These are phyloP conservation scores for Barnettozyma sp. DNA, from an alignment of 805 yeast genomes.

Conservation along the genomic window DNA sequence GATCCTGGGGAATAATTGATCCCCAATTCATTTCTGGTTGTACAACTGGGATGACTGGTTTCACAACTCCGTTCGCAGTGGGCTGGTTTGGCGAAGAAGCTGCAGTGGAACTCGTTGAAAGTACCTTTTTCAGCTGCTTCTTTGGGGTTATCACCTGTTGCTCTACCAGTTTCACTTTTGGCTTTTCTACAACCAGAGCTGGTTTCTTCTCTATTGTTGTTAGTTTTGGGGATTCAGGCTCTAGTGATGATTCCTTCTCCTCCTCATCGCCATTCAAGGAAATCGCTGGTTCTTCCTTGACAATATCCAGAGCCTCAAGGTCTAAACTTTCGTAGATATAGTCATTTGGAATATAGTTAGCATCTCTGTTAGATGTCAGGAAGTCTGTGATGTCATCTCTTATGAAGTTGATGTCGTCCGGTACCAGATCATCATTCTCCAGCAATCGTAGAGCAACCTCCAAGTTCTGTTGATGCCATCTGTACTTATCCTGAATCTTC, in stretches of 20 bases:
- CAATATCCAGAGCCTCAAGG: conserved; percentile 48
- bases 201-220: neutral
- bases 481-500: conserved; percentile 60
- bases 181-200: conserved; percentile 11
- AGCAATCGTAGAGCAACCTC: conserved; percentile 71
- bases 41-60: conserved; percentile 1
- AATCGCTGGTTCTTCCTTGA: conserved; percentile 43
- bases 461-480: conserved; percentile 70
- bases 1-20: conserved; percentile 2
- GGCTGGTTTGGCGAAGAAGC: conserved; percentile 2
- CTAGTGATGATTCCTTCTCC: conserved; percentile 4
- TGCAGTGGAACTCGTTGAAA: conserved; percentile 1
- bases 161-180: neutral
- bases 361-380: conserved; percentile 86
- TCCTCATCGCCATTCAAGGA: conserved; percentile 19
- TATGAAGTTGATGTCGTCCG: conserved; percentile 66
- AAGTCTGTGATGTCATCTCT: conserved; percentile 88
- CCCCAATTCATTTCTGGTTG: conserved; percentile 4
- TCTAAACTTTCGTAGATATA: conserved; percentile 84
- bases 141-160: conserved; percentile 2
- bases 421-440: conserved; percentile 74
- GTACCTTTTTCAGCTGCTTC: conserved; percentile 1
- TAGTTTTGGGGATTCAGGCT: conserved; percentile 1
- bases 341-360: conserved; percentile 89
- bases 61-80: neutral